phyloP scores from a whole-genome alignment of 768 basidiomycete genomes.

The Tulasnella sp. region DNA sequence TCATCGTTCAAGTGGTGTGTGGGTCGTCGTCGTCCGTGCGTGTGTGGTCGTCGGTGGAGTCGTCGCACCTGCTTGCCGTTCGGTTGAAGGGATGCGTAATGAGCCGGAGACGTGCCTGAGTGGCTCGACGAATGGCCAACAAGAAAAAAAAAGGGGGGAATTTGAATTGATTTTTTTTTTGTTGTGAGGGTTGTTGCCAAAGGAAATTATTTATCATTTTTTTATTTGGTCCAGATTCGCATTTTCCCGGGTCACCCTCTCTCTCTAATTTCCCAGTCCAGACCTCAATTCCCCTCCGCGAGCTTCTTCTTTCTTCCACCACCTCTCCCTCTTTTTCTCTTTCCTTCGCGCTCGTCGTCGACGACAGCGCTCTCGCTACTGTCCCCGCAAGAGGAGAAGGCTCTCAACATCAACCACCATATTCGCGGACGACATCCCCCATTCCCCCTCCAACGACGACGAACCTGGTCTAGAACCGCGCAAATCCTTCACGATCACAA shows the following conservation, averaged over 20 bases:
- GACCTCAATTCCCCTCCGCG: neutral
- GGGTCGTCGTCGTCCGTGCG: neutral
- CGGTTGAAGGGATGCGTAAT: neutral
- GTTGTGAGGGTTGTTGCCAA: neutral
- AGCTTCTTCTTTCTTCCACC: conserved; percentile 8
- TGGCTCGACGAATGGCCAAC: neutral
- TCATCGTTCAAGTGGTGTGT: conserved; percentile 37
- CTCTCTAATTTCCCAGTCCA: conserved; percentile 11
- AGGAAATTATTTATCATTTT: neutral
- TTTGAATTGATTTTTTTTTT: neutral
- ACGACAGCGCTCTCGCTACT: conserved; percentile 1
- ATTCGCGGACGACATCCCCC: no score
- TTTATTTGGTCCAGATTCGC: conserved; percentile 8
- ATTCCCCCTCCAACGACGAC: no score
- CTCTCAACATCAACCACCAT: no score
- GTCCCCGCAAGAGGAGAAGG: neutral
- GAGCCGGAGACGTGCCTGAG: neutral
- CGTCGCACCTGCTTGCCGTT: neutral
- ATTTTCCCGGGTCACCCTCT: conserved; percentile 4
- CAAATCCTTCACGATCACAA: neutral
- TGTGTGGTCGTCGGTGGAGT: neutral
- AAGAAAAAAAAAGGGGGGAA: neutral
- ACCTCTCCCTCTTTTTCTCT: conserved; percentile 13
- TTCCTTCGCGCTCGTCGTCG: neutral
- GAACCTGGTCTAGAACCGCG: conserved; percentile 11